Evolutionary conservation across 1,284 basidiomycete genomes (phyloP), one percentile per base, ranked within the genome.

Genomic region (Butyriboletus appendiculatus): DNA sequence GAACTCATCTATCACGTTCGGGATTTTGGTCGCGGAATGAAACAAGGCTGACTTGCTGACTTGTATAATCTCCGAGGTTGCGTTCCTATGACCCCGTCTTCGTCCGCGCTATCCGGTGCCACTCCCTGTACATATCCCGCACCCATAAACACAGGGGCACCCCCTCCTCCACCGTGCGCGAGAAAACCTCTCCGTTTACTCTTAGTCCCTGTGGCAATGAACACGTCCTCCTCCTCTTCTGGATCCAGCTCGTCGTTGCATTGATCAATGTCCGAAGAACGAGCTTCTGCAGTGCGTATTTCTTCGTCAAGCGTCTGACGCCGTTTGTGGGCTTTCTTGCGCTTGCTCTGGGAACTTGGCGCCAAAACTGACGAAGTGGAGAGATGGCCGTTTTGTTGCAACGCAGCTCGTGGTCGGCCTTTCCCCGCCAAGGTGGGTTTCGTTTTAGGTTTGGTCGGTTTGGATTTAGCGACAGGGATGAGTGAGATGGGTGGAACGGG

Each of bases 81-180:
- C 9, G 24, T 24, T 16, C 11, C 28, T 4, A 8, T 9, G 22
- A 24, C 15, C 38, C 5, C 40, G 9, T 34, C 43, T 28, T 63
- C 62, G 45, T 62, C 62, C 28, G 20, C 59, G 33, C 56, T 65
- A 3, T 64, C 68, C 14, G 67, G 66, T 20, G 69, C 66, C 8
- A 65, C 79, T 14, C 80, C 84, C 33, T 79, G 75, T 4, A 87
- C 78, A 61, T 84, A 84, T 4, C 85, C 86, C 26, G 75, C 78
- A 15, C 83, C 85, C 81, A 89, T 83, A 53, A 83, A 81, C 10
- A 90, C 82, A 8, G 88, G 84, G 2, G 62, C 53, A 3, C 88
- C 88, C 26, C 83, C 87, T 9, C 78, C 86, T 1, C 89, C 88
- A 16, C 88, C 88, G 62, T 81, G 82, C 11, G 86, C 84, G n/a